Evolutionary conservation across 345 rosid species (phyloP).

Genomic region (Eucalyptus decipiens): DNA sequence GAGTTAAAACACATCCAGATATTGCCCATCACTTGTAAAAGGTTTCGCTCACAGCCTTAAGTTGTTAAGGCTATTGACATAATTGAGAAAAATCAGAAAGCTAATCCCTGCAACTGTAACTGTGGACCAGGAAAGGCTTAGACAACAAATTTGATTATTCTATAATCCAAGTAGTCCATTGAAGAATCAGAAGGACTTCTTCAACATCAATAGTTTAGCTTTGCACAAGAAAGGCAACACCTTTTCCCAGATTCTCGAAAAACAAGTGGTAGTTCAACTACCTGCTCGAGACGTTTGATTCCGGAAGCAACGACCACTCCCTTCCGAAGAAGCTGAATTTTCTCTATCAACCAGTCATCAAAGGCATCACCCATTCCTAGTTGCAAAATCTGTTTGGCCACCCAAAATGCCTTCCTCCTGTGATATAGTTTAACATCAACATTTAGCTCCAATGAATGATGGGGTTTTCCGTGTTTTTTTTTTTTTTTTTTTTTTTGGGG

Average conservation of each 20-base stretch:
- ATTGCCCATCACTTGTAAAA: not conserved
- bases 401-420: slow-evolving; percentile 99
- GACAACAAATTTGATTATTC: not conserved
- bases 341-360: slow-evolving; percentile 97
- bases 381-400: slow-evolving; percentile 92
- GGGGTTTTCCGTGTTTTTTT: too few relatives aligned
- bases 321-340: slow-evolving; percentile 73
- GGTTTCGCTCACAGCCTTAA: not conserved
- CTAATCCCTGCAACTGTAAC: not conserved
- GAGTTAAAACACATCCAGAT: not conserved
- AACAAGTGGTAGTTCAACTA: not conserved
- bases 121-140: not conserved
- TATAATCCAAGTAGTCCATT: not conserved
- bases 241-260: not conserved
- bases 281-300: slow-evolving; percentile 85
- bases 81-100: not conserved
- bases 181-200: not conserved
- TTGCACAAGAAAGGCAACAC: not conserved
- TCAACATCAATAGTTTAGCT: not conserved
- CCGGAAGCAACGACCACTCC: slow-evolving; percentile 91
- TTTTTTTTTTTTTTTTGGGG: too few relatives aligned
- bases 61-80: not conserved
- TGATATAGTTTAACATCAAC: not conserved
- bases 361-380: slow-evolving; percentile 99
- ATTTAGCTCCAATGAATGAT: not conserved